Base-by-base conservation (phyloP, 176 grass and related monocot species). In the Carex pumila region DNA sequence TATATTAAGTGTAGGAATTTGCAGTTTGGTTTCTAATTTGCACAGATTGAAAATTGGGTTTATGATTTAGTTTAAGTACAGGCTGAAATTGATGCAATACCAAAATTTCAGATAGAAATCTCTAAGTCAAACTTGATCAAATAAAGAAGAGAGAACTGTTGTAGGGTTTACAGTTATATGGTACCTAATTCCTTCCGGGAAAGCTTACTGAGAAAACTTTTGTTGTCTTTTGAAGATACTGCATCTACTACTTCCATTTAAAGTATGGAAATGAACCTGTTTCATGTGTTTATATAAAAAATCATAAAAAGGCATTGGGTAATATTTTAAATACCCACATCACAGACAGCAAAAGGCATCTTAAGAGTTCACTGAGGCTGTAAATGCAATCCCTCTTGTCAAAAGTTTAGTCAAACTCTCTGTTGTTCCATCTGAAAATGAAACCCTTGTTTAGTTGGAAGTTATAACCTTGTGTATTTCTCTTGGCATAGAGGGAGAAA, bases 401-500 rank as follows among this genome's bases (percentile, higher is more conserved):
- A n/a, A 49, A 72, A 72, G 36, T 21, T 71, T 11, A 29, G 47
- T 18, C n/a, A 25, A 74, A 52, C n/a, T 74, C 19, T 12, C n/a
- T 74, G 45, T 25, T 29, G 41, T 53, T 25, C 19, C 19, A 74
- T 50, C 41, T 74, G 47, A 74, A 74, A 49, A 10, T 74, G 71
- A 45, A 74, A 52, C 21, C n/a, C 41, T 72, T 74, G 43, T 50
- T 74, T 50, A 17, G 45, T 70, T 9, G n/a, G 5, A 49, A 25
- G n/a, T 52, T 47, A 4, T 77, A 77, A 77, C 22, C 73, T 77
- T 55, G 25, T 78, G 73, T 56, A 32, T 56, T 78, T 78, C 25
- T 78, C 88, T 81, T 81, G 54, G 81, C 88, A 81, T 84, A 98
- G 95, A 95, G 95, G 90, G 89, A 93, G 80, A 98, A 98, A 86